Evolutionary conservation across 176 grass and related monocot species (phyloP).

Genomic region (Oryza glaberrima): DNA sequence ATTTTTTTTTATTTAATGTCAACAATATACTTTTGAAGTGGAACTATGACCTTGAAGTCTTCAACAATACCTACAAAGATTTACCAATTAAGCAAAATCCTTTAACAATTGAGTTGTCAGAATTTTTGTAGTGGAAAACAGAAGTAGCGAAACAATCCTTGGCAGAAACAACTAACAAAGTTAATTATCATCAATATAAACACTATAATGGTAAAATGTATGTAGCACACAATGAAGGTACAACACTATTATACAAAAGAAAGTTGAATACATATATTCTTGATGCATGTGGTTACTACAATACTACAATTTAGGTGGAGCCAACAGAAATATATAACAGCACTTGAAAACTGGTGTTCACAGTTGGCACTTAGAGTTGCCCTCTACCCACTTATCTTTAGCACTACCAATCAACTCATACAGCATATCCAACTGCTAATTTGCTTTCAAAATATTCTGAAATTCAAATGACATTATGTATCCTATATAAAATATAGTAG

Average conservation of each 20-base stretch:
- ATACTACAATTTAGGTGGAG: background rate
- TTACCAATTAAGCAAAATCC: background rate
- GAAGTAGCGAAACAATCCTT: slow-evolving; percentile 14
- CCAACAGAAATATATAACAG: background rate
- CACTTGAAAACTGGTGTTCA: background rate
- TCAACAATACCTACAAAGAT: background rate
- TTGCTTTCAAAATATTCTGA: background rate
- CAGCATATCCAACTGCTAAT: background rate
- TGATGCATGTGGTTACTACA: background rate
- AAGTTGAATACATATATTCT: background rate
- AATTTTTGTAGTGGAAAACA: background rate
- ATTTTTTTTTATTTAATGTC: background rate
- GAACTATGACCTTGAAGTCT: background rate
- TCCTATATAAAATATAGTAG: background rate
- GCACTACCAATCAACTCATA: background rate
- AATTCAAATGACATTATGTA: background rate
- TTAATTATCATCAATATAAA: background rate
- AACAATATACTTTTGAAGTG: background rate
- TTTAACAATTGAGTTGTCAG: background rate
- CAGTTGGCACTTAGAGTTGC: background rate
- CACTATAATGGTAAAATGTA: slow-evolving; percentile 10
- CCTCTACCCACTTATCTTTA: background rate
- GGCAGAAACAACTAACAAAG: slow-evolving; percentile 4
- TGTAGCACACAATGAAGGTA: background rate
- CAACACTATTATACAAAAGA: background rate